Percentiles rank a stretch among this genome's conserved stretches.
Evolutionary conservation across 2,329 filamentous ascomycete genomes (phyloP).

Genomic region (Aspergillus novoparasiticus): DNA sequence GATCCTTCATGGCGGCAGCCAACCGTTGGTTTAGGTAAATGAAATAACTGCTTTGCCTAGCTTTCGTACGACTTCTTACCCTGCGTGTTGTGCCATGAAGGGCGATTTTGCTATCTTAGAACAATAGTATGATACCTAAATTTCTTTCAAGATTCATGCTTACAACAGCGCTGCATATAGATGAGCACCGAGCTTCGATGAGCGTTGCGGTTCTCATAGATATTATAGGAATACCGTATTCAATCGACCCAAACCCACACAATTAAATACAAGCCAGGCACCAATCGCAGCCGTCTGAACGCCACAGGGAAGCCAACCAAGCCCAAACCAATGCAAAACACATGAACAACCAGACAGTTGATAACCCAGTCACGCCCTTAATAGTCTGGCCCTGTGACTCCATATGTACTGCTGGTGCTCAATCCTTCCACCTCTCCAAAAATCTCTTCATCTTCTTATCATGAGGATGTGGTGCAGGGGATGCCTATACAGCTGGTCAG

Average conservation of each 20-base stretch:
- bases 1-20: slow-evolving; percentile 15
- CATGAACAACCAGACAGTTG: neutral
- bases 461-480: slow-evolving; percentile 55
- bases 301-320: neutral
- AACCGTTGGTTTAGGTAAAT: neutral
- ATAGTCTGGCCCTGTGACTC: neutral
- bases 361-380: neutral
- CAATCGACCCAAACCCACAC: neutral
- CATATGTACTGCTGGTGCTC: slow-evolving; percentile 12
- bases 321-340: neutral
- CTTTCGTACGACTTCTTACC: neutral
- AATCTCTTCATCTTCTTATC: slow-evolving; percentile 57
- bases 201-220: neutral
- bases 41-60: neutral
- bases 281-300: neutral
- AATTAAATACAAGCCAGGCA: neutral
- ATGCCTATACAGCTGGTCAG: slow-evolving; percentile 46
- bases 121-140: neutral
- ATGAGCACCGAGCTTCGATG: neutral
- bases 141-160: neutral
- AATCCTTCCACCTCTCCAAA: slow-evolving; percentile 63
- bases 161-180: neutral
- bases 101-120: neutral
- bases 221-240: neutral
- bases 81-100: neutral